A percentile compares a stretch with the other conserved stretches of the same genome.
phyloP scores from a whole-genome alignment of 1,139 yeast species.

The Protomyces lactucae-debilis region DNA sequence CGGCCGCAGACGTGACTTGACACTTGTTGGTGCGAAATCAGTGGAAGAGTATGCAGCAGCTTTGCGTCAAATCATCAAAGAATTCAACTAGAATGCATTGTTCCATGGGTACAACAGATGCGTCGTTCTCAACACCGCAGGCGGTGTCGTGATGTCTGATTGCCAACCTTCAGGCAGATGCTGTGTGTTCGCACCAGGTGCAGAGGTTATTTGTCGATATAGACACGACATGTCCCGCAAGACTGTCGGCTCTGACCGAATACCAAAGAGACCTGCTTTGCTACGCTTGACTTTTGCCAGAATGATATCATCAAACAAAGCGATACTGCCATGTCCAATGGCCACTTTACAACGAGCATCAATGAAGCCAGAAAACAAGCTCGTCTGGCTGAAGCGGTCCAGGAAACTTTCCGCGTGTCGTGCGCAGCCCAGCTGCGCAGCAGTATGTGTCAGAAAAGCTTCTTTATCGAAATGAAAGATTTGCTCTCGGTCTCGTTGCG shows the following conservation, averaged over 20 bases:
- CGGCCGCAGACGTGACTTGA: conserved; percentile 17
- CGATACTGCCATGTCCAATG: not conserved
- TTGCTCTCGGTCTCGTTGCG: not conserved
- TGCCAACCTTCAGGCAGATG: not conserved
- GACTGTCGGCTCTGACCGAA: not conserved
- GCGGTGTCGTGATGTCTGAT: not conserved
- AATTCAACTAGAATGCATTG: not conserved
- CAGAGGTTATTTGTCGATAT: not conserved
- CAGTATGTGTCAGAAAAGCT: conserved; percentile 23
- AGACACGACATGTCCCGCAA: not conserved
- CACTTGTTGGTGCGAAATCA: conserved; percentile 15
- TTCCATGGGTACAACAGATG: not conserved
- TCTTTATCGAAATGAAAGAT: conserved; percentile 16
- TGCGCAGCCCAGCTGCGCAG: conserved; percentile 2
- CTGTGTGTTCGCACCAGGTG: not conserved
- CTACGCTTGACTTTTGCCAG: conserved; percentile 6
- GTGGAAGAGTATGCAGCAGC: conserved; percentile 8
- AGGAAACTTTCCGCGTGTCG: conserved; percentile 29
- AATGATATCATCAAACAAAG: conserved; percentile 20
- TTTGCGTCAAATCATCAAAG: conserved; percentile 14
- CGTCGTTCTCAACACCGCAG: not conserved
- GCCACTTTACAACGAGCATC: conserved; percentile 22
- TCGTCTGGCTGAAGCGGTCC: conserved; percentile 29
- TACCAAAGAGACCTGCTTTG: not conserved
- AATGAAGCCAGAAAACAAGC: conserved; percentile 30